A percentile compares a stretch with the other conserved stretches of the same genome.
Evolutionary conservation across 176 grass and related monocot genomes (phyloP).

Genomic region (Bolboschoenus planiculmis): DNA sequence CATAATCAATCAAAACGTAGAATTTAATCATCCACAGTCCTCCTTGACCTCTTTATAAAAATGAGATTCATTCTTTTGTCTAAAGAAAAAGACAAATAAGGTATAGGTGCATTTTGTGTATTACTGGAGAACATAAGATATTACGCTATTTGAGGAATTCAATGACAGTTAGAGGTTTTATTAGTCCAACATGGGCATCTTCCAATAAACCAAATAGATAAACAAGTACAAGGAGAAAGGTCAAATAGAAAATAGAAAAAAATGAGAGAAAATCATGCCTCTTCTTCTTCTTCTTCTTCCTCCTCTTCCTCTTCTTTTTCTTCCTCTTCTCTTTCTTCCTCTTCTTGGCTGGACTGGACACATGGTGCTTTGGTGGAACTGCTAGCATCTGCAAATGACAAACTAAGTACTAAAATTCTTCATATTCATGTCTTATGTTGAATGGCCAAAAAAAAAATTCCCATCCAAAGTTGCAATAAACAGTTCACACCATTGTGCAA

Average conservation of each 20-base stretch:
- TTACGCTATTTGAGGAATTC: not conserved
- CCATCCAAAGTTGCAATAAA: not conserved
- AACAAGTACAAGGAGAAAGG: not conserved
- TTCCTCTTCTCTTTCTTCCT: slow-evolving; percentile 11
- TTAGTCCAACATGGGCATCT: not conserved
- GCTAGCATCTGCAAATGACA: not conserved
- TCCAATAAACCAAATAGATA: not conserved
- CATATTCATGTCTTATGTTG: not conserved
- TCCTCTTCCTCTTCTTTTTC: not conserved
- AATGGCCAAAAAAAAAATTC: not conserved
- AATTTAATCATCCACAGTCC: not conserved
- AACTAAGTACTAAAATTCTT: not conserved
- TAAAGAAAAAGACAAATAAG: not conserved
- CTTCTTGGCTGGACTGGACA: not conserved
- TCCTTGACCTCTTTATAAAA: not conserved
- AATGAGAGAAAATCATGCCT: not conserved
- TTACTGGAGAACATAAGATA: not conserved
- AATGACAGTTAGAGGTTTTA: too few relatives aligned
- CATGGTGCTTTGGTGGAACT: not conserved
- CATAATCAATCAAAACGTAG: not conserved
- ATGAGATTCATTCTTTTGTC: not conserved
- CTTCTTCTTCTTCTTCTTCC: not conserved
- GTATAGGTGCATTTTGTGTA: not conserved
- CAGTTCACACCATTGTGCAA: not conserved
- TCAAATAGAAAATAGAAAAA: not conserved